Conservation (phyloP, 2,329 filamentous ascomycete species). For the Podosphaera aphanis region DNA sequence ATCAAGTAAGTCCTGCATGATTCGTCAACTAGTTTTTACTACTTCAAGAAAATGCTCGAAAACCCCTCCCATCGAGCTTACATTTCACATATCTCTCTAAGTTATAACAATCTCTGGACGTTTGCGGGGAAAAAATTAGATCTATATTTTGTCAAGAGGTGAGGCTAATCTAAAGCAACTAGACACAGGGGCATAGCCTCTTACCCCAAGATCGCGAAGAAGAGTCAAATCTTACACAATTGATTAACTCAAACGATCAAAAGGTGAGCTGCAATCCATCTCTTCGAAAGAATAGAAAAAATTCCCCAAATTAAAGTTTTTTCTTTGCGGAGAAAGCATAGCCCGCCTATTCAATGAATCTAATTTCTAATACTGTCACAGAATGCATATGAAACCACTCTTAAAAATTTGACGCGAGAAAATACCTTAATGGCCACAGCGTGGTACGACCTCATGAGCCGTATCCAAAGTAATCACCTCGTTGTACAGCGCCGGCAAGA, state of each 20-base stretch:
- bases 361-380: constrained; percentile 2
- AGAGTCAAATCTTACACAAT: background rate
- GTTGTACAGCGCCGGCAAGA: constrained; percentile 53
- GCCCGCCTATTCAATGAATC: background rate
- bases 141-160: background rate
- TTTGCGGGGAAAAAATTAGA: background rate
- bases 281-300: background rate
- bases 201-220: background rate
- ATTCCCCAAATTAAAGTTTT: background rate
- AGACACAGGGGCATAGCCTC: background rate
- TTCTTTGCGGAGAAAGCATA: background rate
- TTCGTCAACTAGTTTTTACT: too few species aligned
- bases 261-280: background rate
- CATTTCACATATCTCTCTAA: too few species aligned
- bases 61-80: too few species aligned
- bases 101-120: too few species aligned
- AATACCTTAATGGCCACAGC: constrained; percentile 60
- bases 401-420: constrained; percentile 46
- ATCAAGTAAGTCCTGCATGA: background rate
- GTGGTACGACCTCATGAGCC: constrained; percentile 61
- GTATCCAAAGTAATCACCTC: constrained; percentile 64
- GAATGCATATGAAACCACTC: constrained; percentile 13
- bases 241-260: background rate
- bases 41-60: too few species aligned
- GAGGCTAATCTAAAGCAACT: background rate